Evolutionary conservation across 371 early-diverging fungal genomes (phyloP).

Genomic region (Circinella umbellata): DNA sequence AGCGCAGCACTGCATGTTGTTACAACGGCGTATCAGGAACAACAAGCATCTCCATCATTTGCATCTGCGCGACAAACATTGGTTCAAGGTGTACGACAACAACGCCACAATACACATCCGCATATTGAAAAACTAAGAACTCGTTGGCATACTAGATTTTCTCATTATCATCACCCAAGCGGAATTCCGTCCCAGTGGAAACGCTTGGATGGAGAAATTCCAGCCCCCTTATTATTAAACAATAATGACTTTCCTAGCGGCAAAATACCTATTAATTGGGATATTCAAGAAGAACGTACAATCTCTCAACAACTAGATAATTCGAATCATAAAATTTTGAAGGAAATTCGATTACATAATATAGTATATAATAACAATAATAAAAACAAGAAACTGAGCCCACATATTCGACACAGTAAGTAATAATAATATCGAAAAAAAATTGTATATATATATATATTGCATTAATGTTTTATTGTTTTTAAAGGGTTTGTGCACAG

Average conservation of each 20-base stretch:
- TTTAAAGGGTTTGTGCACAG: constrained; percentile 74
- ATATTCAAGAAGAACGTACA: constrained; percentile 1
- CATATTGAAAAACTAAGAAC: neutral
- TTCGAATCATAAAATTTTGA: neutral
- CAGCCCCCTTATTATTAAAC: neutral
- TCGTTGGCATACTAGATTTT: neutral
- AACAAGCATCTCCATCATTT: neutral
- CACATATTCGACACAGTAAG: constrained; percentile 50
- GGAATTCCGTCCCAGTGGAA: neutral
- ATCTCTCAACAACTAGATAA: neutral
- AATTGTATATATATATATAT: neutral
- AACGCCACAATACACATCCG: neutral
- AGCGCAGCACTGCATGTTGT: neutral
- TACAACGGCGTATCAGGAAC: neutral
- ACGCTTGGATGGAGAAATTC: neutral
- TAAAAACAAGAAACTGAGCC: constrained; percentile 22
- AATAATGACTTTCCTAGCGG: neutral
- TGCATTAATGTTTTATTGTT: neutral
- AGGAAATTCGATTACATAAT: neutral
- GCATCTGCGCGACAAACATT: neutral
- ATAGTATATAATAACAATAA: neutral
- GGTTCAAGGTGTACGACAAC: neutral
- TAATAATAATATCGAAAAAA: neutral
- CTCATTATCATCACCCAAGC: neutral
- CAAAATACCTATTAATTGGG: neutral